These are phyloP conservation scores for Neurospora cerealis DNA, from an alignment of 495 filamentous ascomycete species.

Conservation along the genomic window DNA sequence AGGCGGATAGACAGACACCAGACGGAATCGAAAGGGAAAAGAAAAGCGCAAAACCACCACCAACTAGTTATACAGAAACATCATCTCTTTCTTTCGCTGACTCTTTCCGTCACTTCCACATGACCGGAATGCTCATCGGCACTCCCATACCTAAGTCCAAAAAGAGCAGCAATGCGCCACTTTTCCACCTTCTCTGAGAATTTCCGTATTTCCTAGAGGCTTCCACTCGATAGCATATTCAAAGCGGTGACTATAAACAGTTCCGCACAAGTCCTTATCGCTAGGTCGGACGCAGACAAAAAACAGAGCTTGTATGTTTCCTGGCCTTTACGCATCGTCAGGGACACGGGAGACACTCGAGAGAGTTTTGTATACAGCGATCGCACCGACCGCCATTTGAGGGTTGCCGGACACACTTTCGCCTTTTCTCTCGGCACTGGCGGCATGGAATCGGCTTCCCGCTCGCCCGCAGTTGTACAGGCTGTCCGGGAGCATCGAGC, in stretches of 20 bases:
- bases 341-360: background rate
- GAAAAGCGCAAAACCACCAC: constrained; percentile 1
- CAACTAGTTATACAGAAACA: constrained; percentile 15
- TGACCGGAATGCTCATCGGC: background rate
- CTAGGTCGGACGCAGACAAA: background rate
- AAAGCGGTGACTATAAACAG: background rate
- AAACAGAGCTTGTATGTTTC: background rate
- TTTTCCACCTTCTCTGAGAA: background rate
- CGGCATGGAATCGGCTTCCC: background rate
- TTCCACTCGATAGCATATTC: background rate
- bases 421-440: background rate
- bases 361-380: background rate
- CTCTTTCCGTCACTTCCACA: background rate
- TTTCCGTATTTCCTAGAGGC: background rate
- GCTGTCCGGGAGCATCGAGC: background rate
- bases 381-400: background rate
- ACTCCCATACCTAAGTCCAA: background rate
- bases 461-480: background rate
- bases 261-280: background rate
- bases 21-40: background rate
- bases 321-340: background rate
- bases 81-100: background rate
- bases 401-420: background rate
- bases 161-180: background rate
- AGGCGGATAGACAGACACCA: background rate